Conservation (phyloP, 108 stramenopile genomes). For the Nitzschia palea region DNA sequence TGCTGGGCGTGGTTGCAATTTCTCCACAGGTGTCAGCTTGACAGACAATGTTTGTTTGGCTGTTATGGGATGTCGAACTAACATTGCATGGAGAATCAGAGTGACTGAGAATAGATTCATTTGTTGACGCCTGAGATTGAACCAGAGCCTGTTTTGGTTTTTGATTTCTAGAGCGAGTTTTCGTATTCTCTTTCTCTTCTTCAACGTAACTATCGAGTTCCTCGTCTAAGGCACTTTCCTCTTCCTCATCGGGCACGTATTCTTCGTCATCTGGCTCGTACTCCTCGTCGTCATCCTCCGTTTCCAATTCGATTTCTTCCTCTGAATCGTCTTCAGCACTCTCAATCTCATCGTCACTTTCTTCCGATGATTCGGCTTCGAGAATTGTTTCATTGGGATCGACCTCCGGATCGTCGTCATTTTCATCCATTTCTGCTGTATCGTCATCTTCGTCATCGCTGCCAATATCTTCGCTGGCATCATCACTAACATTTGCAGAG, state of each 20-base stretch:
- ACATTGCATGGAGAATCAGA: too few relatives aligned
- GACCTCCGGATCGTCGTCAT: slow-evolving; percentile 18
- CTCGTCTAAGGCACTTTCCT: slow-evolving; percentile 1
- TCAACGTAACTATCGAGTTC: slow-evolving; percentile 3
- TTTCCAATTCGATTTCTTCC: slow-evolving; percentile 1
- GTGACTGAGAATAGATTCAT: background rate
- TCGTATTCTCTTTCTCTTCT: background rate
- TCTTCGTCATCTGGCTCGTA: slow-evolving; percentile 14
- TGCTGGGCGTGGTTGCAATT: too few relatives aligned
- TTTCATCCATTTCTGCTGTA: slow-evolving; percentile 6
- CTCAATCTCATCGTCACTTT: slow-evolving; percentile 28
- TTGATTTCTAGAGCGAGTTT: background rate
- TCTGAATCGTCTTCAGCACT: slow-evolving; percentile 5
- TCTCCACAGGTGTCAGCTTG: too few relatives aligned
- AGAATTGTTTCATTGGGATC: slow-evolving; percentile 4
- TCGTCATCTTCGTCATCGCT: slow-evolving; percentile 13
- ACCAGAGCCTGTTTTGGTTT: background rate
- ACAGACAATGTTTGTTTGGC: too few relatives aligned
- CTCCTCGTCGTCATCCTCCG: slow-evolving; percentile 6
- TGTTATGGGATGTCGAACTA: too few relatives aligned
- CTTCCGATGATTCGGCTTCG: slow-evolving; percentile 2
- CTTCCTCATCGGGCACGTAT: slow-evolving; percentile 5
- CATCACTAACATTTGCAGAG: background rate
- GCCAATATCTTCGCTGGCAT: slow-evolving; percentile 1
- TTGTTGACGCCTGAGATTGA: background rate